Percentiles rank a stretch among this genome's conserved stretches.
Evolutionary conservation across 106 monocot genomes (phyloP).

Genomic region (Hemerocallis citrina): DNA sequence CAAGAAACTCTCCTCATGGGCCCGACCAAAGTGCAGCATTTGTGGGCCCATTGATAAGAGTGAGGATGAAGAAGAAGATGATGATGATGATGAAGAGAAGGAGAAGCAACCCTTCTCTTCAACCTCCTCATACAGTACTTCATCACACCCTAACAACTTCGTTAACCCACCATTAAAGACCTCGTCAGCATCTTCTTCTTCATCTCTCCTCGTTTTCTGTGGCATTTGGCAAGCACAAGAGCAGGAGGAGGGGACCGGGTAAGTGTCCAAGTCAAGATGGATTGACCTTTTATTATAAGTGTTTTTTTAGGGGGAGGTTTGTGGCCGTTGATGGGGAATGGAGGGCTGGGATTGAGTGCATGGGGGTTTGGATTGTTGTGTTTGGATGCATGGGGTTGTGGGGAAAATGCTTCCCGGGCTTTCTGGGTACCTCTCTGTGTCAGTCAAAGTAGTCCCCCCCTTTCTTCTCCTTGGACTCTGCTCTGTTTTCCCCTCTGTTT

Average conservation of each 20-base stretch:
- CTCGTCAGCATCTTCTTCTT: not conserved
- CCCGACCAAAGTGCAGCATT: not conserved
- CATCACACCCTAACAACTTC: constrained; percentile 4
- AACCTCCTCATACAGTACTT: not conserved
- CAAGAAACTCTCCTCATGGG: not conserved
- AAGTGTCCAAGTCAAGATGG: not conserved
- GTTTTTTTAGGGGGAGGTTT: not conserved
- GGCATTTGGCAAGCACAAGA: not conserved
- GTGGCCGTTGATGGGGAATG: constrained; percentile 3
- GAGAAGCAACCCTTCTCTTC: not conserved
- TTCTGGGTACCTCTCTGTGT: constrained; percentile 1
- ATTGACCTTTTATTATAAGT: not conserved
- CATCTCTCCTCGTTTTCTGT: not conserved
- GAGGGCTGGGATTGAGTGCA: not conserved
- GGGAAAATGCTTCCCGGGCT: not conserved
- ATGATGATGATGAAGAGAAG: not conserved
- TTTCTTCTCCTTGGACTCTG: not conserved
- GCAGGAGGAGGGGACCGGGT: not conserved
- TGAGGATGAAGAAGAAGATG: not conserved
- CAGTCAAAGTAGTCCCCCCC: not conserved
- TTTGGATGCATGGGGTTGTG: constrained; percentile 8
- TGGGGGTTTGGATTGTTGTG: not conserved
- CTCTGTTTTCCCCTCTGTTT: not conserved
- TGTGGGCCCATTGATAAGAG: not conserved
- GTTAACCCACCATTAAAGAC: not conserved